phyloP scores from a whole-genome alignment of 177 flowering plant genomes.

The Vitis hybrid region DNA sequence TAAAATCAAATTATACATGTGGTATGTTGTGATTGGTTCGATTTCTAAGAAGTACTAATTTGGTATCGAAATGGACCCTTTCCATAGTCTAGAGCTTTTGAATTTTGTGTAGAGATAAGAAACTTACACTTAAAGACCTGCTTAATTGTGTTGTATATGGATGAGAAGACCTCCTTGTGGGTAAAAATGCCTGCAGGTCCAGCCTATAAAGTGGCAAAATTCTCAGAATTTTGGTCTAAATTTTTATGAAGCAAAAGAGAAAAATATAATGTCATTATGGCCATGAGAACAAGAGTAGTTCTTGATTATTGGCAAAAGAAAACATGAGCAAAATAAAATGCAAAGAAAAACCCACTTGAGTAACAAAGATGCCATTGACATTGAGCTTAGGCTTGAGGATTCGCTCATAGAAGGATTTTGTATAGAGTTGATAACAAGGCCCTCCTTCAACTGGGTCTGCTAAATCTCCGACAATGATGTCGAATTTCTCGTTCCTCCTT shows the following conservation, averaged over 20 bases:
- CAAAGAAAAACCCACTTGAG: conserved; percentile 53
- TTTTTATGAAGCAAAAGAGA: not conserved
- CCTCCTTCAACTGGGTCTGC: conserved; percentile 96
- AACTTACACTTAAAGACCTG: conserved; percentile 85
- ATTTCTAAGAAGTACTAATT: too few species aligned
- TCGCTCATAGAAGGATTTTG: conserved; percentile 73
- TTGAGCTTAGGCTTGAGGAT: conserved; percentile 82
- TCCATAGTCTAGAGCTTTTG: too few species aligned
- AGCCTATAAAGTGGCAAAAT: conserved; percentile 40
- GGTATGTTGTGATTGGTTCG: too few species aligned
- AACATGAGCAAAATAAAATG: not conserved
- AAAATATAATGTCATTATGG: too few species aligned
- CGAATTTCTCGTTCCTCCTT: conserved; percentile 59
- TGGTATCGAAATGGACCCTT: too few species aligned
- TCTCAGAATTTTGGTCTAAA: not conserved
- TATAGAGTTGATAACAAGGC: conserved; percentile 90
- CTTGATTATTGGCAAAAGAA: too few species aligned
- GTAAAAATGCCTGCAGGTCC: conserved; percentile 92
- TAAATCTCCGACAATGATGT: conserved; percentile 80
- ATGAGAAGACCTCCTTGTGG: conserved; percentile 91
- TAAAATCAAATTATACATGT: too few species aligned
- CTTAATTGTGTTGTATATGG: conserved; percentile 80
- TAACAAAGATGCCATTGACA: conserved; percentile 79
- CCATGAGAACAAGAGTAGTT: too few species aligned
- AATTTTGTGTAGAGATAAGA: not conserved